Conservation (phyloP, 2,329 filamentous ascomycete genomes). For the Dactylellina parvicollis region DNA sequence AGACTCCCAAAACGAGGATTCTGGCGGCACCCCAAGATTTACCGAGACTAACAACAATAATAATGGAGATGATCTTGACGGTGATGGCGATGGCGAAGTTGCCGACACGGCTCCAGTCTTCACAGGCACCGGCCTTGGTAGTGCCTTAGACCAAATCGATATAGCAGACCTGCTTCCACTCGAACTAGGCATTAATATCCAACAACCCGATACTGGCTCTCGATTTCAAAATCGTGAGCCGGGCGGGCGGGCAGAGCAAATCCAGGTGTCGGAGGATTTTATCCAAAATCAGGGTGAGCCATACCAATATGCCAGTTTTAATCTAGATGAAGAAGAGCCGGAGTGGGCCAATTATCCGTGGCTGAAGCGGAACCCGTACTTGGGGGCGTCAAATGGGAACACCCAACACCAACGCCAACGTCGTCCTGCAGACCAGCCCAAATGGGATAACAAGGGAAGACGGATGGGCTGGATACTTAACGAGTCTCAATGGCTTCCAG, state of each 20-base stretch:
- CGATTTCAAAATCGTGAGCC: neutral
- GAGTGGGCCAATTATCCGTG: neutral
- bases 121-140: conserved; percentile 5
- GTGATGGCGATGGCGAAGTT: neutral
- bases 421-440: conserved; percentile 15
- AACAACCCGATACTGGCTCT: neutral
- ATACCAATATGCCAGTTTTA: conserved; percentile 37
- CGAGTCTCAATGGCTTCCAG: neutral
- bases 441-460: conserved; percentile 7
- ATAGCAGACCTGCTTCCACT: neutral
- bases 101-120: conserved; percentile 7
- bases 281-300: conserved; percentile 21
- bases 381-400: neutral
- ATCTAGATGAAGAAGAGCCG: conserved; percentile 4
- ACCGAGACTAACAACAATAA: neutral
- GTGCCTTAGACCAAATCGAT: conserved; percentile 11
- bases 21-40: conserved; percentile 6
- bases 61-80: neutral
- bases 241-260: neutral
- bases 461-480: conserved; percentile 25
- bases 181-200: neutral
- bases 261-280: conserved; percentile 10
- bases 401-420: neutral
- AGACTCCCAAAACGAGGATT: neutral
- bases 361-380: conserved; percentile 1